A percentile compares a stretch with the other conserved stretches of the same genome.
Conservation (phyloP, 1,139 yeast species). For the Debaryomyces sp. region DNA sequence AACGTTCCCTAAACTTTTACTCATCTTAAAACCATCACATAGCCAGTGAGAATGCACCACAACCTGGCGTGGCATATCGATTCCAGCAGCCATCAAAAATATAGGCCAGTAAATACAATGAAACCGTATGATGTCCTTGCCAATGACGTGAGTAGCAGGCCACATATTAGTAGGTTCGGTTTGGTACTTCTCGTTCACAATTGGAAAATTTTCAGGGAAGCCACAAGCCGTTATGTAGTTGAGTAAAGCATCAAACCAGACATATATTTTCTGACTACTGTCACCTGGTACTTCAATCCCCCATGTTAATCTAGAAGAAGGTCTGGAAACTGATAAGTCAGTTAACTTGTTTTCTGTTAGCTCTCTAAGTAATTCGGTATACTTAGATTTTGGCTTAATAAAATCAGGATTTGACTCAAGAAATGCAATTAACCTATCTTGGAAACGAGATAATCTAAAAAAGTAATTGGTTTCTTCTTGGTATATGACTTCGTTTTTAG, state of each 20-base stretch:
- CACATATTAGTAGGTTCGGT: constrained; percentile 31
- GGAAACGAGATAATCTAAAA: constrained; percentile 69
- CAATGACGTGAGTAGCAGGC: constrained; percentile 82
- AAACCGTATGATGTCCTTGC: constrained; percentile 87
- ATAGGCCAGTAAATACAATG: constrained; percentile 97
- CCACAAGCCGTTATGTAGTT: constrained; percentile 82
- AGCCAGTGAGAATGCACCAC: constrained; percentile 96
- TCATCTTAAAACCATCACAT: constrained; percentile 87
- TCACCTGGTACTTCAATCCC: constrained; percentile 90
- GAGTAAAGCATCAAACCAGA: constrained; percentile 95
- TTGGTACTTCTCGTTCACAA: constrained; percentile 5
- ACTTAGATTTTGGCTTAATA: constrained; percentile 64
- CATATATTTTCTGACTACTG: constrained; percentile 77
- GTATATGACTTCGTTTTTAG: constrained; percentile 73
- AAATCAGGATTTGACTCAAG: constrained; percentile 55
- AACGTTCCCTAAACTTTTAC: constrained; percentile 92
- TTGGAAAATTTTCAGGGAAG: constrained; percentile 42
- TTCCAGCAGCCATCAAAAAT: constrained; percentile 78
- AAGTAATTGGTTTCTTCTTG: constrained; percentile 87
- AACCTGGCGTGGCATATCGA: constrained; percentile 70
- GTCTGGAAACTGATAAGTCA: constrained; percentile 87
- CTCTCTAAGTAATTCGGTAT: constrained; percentile 59
- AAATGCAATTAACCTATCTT: constrained; percentile 51
- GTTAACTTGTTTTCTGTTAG: constrained; percentile 48
- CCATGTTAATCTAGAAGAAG: constrained; percentile 78